Conservation (phyloP, 2,329 filamentous ascomycete genomes). For the Annulohypoxylon truncatum region DNA sequence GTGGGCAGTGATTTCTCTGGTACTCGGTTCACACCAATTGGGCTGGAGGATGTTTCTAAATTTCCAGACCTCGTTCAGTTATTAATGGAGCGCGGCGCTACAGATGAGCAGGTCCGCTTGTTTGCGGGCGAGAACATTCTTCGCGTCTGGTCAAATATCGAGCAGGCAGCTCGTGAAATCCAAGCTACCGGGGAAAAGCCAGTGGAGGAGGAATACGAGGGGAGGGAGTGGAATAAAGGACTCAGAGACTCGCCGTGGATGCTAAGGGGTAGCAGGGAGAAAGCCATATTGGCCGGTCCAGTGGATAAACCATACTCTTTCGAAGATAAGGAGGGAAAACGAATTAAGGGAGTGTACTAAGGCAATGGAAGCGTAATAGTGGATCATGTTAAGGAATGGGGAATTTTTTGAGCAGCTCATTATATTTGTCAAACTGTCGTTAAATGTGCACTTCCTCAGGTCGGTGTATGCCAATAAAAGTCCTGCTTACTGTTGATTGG, state of each 20-base stretch:
- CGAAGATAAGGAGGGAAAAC: conserved; percentile 18
- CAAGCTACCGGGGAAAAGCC: conserved; percentile 45
- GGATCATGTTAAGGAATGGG: background rate
- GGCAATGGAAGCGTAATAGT: background rate
- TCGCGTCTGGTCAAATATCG: conserved; percentile 47
- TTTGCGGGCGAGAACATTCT: conserved; percentile 49
- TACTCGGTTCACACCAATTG: conserved; percentile 40
- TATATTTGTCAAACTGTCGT: background rate
- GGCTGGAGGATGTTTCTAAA: conserved; percentile 48
- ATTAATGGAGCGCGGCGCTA: conserved; percentile 48
- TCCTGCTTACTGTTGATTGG: no score
- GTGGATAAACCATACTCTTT: conserved; percentile 27
- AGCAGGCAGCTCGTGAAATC: conserved; percentile 44
- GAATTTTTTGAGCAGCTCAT: background rate
- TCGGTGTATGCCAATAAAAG: no score
- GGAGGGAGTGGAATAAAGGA: conserved; percentile 47
- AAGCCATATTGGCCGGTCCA: conserved; percentile 29
- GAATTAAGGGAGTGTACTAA: conserved; percentile 24
- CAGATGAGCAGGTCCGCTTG: conserved; percentile 47
- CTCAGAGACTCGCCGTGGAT: conserved; percentile 46
- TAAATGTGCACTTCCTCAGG: no score
- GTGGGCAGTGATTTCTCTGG: conserved; percentile 54
- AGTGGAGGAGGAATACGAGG: conserved; percentile 48
- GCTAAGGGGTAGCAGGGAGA: conserved; percentile 37
- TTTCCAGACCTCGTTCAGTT: conserved; percentile 51